Evolutionary conservation across 495 filamentous ascomycete genomes (phyloP), one percentile per base, ranked within the genome.

Genomic region (Mytilinidion resinicola): DNA sequence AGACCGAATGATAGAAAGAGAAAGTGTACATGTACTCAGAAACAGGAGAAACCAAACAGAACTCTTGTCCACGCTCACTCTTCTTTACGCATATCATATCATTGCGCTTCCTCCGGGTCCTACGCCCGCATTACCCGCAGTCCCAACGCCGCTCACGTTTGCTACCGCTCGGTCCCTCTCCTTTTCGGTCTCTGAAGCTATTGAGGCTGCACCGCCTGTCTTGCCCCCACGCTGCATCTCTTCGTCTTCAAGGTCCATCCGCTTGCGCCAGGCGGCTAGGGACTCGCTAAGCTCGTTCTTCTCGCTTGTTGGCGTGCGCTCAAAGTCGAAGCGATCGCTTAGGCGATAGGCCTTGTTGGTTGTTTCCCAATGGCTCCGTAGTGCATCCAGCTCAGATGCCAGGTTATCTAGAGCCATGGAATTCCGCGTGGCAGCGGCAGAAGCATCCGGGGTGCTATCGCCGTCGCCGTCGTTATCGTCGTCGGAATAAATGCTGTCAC

Each of bases 311-410:
- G 78, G 73, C 21, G 81, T 82, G 20, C 80, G 77, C 59, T 96
- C 91, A 60, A 93, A 87, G 67, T 96, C 92, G 66, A 95, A 92
- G 12, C 82, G 76, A 63, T 84, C 91, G 70, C 88, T 92, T 44
- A 95, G 76, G 14, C 92, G 85, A 69, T 96, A 96, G 61, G 87
- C 92, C 72, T 91, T 91, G 73, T 91, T 96, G 41, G 90, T 96
- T 46, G 86, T 86, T 72, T 97, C 91, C 92, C 95, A 97, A 59
- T 96, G 93, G 35, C 76, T 85, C 35, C 92, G 85, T 39, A 97
- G 78, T 15, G 86, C 81, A 56, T 98, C 93, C 4, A 99, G 82
- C 72, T 99, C 93, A 52, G 82, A 86, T 19, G 95, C 92, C 3
- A 99, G 80, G 43, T 85, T 90, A 69, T 97, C 93, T 9, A 99